Evolutionary conservation across 2,329 filamentous ascomycete genomes (phyloP), one percentile per base, ranked within the genome.

Genomic region (Talaromyces sp.): DNA sequence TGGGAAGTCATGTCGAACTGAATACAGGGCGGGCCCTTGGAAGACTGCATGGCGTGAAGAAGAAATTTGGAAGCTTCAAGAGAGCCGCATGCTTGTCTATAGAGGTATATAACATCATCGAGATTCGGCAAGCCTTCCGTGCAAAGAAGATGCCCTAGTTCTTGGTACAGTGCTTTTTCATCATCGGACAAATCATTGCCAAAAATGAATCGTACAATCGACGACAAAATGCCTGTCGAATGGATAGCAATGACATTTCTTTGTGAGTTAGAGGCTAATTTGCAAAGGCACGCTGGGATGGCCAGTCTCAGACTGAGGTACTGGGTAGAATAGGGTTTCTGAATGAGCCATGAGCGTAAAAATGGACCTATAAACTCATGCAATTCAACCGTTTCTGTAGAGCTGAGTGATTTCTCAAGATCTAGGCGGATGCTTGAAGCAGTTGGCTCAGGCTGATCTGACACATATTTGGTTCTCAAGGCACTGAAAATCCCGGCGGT

Each of bases 1-100:
- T 93, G 85, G 17, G 92, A 81, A 1, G 93, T 95, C 25, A 99
- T 83, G 75, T 99, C 95, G 77, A 99, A 98, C 71, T 98, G 93
- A 70, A 99, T 90, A 75, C 91, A 93, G 0, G 93, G 87, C 6
- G 95, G 92, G 15, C 88, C 86, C 69, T 89, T 88, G 66, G 94
- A 92, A 58, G 84, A 84, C 68, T 88, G 87, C 69, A 96, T 86
- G 74, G 91, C 89, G 61, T 88, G 85, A 22, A 96, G 81, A 7
- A 91, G 81, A 72, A 96, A 95, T 59, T 89, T 86, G 13, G 91
- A 83, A 41, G 84, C 82, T 54, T 80, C 73, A 8, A 83, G 77
- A 47, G 82, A 85, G 3, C 76, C 74, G 61, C 82, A 80, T 13
- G 87, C 86, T 64, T 81, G 79, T n/a, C 80, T 81, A 73, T 88